Evolutionary conservation across 2,329 filamentous ascomycete genomes (phyloP).

Genomic region (Lizonia empirigonia): DNA sequence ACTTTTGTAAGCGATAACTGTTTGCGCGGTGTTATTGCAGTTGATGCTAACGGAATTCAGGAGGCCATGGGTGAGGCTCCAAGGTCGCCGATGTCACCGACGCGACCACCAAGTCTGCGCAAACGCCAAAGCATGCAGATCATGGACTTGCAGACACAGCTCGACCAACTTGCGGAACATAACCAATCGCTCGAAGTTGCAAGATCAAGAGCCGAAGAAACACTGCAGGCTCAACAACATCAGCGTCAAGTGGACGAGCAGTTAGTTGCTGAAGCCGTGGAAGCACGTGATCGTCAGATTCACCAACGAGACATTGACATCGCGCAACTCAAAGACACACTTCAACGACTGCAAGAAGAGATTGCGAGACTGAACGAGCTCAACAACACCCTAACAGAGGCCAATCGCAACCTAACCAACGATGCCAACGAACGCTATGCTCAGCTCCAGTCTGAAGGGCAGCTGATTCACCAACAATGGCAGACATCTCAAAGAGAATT

Average conservation of each 20-base stretch:
- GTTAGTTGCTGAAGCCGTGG: constrained; percentile 57
- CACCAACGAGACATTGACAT: constrained; percentile 88
- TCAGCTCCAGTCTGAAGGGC: constrained; percentile 70
- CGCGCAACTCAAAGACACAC: constrained; percentile 75
- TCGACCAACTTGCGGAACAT: constrained; percentile 85
- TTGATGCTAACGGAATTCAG: constrained; percentile 57
- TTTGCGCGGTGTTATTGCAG: constrained; percentile 13
- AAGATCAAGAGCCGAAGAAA: constrained; percentile 70
- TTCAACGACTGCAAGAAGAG: constrained; percentile 82
- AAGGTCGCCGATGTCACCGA: constrained; percentile 88
- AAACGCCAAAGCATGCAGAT: constrained; percentile 98
- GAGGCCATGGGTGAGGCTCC: constrained; percentile 93
- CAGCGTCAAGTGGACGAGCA: constrained; percentile 60
- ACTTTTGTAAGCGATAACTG: constrained; percentile 76
- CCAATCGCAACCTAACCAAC: constrained; percentile 75
- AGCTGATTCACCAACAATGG: constrained; percentile 58
- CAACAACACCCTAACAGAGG: constrained; percentile 78
- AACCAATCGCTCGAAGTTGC: constrained; percentile 80
- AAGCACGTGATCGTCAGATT: constrained; percentile 71
- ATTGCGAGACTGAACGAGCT: constrained; percentile 79
- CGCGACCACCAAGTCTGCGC: constrained; percentile 92
- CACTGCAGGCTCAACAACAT: constrained; percentile 60
- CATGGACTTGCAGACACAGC: constrained; percentile 79
- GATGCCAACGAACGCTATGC: constrained; percentile 76
- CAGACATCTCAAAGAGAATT: constrained; percentile 70